Conservation (phyloP, 768 basidiomycete species). For the Mycena galericulata region DNA sequence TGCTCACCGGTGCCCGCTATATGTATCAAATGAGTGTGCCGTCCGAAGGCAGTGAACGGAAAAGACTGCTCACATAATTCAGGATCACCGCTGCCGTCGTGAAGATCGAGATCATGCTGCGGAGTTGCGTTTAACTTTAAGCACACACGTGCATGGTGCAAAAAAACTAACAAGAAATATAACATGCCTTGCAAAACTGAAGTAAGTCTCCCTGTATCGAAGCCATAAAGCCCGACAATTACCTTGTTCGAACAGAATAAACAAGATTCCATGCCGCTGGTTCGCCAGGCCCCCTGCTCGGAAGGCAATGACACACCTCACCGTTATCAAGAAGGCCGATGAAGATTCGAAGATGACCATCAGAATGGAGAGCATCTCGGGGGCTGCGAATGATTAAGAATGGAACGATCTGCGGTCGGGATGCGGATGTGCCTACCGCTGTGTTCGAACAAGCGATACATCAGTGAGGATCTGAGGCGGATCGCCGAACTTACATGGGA, state of each 20-base stretch:
- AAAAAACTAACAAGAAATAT: conserved; percentile 41
- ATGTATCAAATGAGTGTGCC: neutral
- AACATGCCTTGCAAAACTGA: conserved; percentile 19
- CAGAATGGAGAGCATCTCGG: too few relatives aligned
- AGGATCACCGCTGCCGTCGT: conserved; percentile 18
- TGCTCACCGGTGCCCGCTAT: conserved; percentile 18
- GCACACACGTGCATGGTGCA: neutral
- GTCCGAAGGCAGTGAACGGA: neutral
- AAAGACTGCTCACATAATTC: conserved; percentile 11
- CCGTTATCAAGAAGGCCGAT: too few relatives aligned
- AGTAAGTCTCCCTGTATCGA: neutral
- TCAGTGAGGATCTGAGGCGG: neutral
- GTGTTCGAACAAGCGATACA: neutral
- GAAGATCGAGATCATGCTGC: conserved; percentile 20
- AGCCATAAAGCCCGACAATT: neutral
- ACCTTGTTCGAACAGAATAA: conserved; percentile 46
- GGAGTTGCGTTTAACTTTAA: neutral
- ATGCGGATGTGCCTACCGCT: neutral
- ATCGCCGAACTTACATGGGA: conserved; percentile 21
- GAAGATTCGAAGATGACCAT: too few relatives aligned
- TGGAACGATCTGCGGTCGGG: neutral
- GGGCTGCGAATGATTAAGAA: conserved; percentile 29
- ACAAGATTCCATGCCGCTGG: conserved; percentile 37
- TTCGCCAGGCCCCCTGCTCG: conserved; percentile 23
- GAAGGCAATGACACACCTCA: conserved; percentile 37